Evolutionary conservation across 164 flowering plant species (phyloP).

Genomic region (Paratinospora sagittata): DNA sequence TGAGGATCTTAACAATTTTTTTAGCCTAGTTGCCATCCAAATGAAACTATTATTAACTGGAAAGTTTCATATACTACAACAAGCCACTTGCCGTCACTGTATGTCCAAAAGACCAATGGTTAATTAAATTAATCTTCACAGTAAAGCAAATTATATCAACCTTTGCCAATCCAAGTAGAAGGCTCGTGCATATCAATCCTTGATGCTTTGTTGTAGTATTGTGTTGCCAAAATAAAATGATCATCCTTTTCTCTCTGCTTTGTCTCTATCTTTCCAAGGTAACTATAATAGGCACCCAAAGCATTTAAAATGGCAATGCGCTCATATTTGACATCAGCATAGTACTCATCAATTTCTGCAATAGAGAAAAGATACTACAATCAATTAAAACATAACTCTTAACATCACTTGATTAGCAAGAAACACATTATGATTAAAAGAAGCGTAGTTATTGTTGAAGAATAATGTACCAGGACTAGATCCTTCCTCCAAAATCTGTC

Average conservation of each 20-base stretch:
- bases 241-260: conserved; percentile 86
- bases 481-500: conserved; percentile 91
- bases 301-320: conserved; percentile 94
- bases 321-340: conserved; percentile 87
- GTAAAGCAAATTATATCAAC: conserved; percentile 25
- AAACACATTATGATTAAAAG: conserved; percentile 1
- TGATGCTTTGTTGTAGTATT: conserved; percentile 86
- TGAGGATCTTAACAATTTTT: no score
- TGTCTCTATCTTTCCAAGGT: conserved; percentile 89
- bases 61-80: no score
- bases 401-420: neutral
- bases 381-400: neutral
- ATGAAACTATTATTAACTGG: no score
- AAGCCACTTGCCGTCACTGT: neutral
- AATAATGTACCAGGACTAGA: conserved; percentile 70
- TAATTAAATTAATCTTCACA: neutral
- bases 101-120: neutral
- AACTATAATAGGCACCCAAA: conserved; percentile 86
- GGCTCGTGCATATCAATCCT: conserved; percentile 95
- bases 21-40: no score
- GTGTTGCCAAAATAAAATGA: conserved; percentile 72
- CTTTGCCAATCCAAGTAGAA: conserved; percentile 99
- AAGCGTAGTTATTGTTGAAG: neutral
- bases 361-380: conserved; percentile 10
- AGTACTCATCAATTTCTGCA: conserved; percentile 96